phyloP scores from a whole-genome alignment of 768 basidiomycete genomes.

The Harrya chromipes region DNA sequence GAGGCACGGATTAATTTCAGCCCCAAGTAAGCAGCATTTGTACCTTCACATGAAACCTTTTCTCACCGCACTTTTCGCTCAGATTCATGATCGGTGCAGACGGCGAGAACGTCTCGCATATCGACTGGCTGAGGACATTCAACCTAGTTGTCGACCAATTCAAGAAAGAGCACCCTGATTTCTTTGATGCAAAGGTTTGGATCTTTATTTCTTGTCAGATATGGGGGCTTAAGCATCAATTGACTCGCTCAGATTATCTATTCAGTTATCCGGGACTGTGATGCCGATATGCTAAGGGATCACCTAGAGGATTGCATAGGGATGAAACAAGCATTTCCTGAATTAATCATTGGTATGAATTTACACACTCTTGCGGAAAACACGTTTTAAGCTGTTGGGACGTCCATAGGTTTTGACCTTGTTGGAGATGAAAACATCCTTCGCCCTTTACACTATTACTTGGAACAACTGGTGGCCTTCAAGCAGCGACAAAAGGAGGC shows the following conservation, averaged over 20 bases:
- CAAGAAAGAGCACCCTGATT: slow-evolving; percentile 55
- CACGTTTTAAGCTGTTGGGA: not conserved
- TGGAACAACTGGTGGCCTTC: slow-evolving; percentile 59
- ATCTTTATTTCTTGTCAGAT: not conserved
- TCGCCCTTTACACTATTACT: slow-evolving; percentile 59
- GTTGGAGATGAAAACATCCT: slow-evolving; percentile 71
- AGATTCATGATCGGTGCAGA: slow-evolving; percentile 58
- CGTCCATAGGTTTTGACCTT: slow-evolving; percentile 65
- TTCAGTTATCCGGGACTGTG: slow-evolving; percentile 54
- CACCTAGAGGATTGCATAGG: slow-evolving; percentile 72
- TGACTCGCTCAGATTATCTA: slow-evolving; percentile 59
- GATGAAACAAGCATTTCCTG: slow-evolving; percentile 71
- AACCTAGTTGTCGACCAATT: slow-evolving; percentile 51
- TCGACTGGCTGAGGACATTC: slow-evolving; percentile 56
- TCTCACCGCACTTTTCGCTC: not conserved
- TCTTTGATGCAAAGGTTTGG: slow-evolving; percentile 62
- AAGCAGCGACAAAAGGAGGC: slow-evolving; percentile 52
- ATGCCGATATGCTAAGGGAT: slow-evolving; percentile 55
- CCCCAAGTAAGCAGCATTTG: slow-evolving; percentile 40
- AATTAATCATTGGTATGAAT: slow-evolving; percentile 61
- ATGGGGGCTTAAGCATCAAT: not conserved
- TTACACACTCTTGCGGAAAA: not conserved
- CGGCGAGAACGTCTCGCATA: slow-evolving; percentile 57
- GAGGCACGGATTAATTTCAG: slow-evolving; percentile 69
- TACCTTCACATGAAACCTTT: not conserved